Base-by-base conservation (phyloP, 805 yeast species). In the Kuraishia piskuri region DNA sequence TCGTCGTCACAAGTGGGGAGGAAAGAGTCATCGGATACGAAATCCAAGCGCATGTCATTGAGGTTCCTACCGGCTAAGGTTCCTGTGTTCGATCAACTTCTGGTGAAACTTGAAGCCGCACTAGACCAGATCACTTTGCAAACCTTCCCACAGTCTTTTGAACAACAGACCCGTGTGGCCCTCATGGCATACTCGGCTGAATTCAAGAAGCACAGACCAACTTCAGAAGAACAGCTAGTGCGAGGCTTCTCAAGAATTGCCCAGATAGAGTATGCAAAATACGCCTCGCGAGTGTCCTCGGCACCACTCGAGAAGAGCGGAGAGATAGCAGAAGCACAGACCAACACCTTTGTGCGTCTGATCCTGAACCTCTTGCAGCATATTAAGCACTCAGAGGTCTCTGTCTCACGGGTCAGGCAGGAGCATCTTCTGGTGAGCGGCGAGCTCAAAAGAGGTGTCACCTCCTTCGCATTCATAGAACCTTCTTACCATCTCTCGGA, bases 401-500 rank as follows among this genome's bases (percentile, higher is more conserved):
- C 40, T 4, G 40, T 31, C 17, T 31, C 40, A 31, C 40, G 17
- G 8, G 14, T 31, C 7, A 31, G 40, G 40, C 40, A 31, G 14
- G 40, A 31, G 14, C 40, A 31, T 31, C 17, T 31, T 12, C 40
- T 31, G 40, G 40, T 31, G 4, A 8, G 17, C 17, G 14, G 40
- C 17, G 40, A 31, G 40, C 40, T 31, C 17, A 31, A 31, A 10
- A 5, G 40, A 10, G 40, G 40, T 62, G 59, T 40, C 46, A 52
- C 12, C 64, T 61, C 26, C 60, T 70, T 68, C 56, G 65, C 65
- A 31, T 71, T 67, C 52, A 63, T 65, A 2, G 66, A 66, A 36
- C 87, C 88, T 1, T 71, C 84, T 0, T 86, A 76, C 61, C 71
- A 75, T 40, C 53, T 83, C 1, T 57, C 73, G 0, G 88, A 85